phyloP scores from a whole-genome alignment of 352 stramenopile genomes.

The Phytophthora lateralis region DNA sequence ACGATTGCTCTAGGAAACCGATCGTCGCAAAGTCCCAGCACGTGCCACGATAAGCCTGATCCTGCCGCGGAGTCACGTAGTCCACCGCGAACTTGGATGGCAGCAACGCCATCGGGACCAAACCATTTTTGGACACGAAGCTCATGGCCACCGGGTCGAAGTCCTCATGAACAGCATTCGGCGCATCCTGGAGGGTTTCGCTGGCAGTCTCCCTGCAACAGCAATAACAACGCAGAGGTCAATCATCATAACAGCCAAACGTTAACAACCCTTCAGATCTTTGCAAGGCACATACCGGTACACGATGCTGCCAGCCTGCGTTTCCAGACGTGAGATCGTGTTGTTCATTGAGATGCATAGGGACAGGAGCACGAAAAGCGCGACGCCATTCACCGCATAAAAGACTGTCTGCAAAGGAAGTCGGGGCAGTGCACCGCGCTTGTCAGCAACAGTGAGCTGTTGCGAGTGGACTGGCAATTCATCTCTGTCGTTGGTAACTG shows the following conservation, averaged over 20 bases:
- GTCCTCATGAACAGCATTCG: constrained; percentile 13
- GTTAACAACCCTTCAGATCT: neutral
- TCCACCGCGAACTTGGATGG: constrained; percentile 83
- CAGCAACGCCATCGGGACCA: constrained; percentile 69
- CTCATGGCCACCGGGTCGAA: constrained; percentile 8
- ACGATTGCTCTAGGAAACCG: constrained; percentile 79
- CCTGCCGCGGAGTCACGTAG: constrained; percentile 75
- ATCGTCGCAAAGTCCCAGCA: constrained; percentile 88
- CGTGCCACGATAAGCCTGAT: constrained; percentile 77
- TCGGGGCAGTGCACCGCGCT: neutral
- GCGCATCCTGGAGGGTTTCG: constrained; percentile 19
- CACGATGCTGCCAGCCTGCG: constrained; percentile 17
- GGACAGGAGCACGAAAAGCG: constrained; percentile 57
- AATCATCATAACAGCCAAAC: neutral
- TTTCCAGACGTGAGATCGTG: constrained; percentile 62
- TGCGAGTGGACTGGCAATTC: constrained; percentile 18
- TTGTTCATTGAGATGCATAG: constrained; percentile 77
- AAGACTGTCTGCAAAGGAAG: constrained; percentile 48
- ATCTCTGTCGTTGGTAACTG: constrained; percentile 14
- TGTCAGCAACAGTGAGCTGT: constrained; percentile 7
- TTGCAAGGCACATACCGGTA: neutral
- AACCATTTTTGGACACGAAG: constrained; percentile 38
- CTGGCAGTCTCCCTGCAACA: constrained; percentile 21
- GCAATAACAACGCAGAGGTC: neutral
- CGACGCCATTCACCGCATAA: constrained; percentile 64